These are phyloP conservation scores for Takashimella koratensis DNA, from an alignment of 1,284 basidiomycete genomes.

Conservation along the genomic window DNA sequence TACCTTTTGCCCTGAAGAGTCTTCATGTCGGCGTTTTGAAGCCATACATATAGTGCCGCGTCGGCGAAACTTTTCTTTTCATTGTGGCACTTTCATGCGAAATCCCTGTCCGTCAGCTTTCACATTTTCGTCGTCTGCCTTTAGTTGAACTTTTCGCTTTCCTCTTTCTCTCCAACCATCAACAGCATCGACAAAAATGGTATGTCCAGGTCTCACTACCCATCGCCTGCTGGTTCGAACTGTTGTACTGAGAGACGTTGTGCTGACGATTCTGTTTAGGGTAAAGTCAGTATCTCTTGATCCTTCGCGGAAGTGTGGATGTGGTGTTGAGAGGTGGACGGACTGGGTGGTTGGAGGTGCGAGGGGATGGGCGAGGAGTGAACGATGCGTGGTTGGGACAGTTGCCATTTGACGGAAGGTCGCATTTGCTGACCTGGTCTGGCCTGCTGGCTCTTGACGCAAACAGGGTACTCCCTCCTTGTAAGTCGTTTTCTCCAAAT, in stretches of 20 bases:
- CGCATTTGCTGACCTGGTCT: constrained; percentile 60
- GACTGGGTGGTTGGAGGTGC: background rate
- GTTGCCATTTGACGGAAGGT: constrained; percentile 45
- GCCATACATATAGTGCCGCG: background rate
- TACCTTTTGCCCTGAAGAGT: too few species aligned
- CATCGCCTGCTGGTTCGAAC: background rate
- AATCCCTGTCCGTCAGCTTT: background rate
- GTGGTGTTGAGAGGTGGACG: background rate
- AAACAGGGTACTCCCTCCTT: constrained; percentile 82
- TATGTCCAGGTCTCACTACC: background rate
- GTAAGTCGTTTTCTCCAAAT: constrained; percentile 52
- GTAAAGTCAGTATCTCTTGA: background rate
- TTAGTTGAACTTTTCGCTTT: background rate
- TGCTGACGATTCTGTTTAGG: background rate
- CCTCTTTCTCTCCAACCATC: background rate
- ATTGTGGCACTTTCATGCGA: background rate
- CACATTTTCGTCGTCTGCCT: background rate
- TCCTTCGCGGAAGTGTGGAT: background rate
- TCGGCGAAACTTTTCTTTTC: background rate
- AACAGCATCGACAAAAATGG: background rate
- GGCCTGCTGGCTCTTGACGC: constrained; percentile 44
- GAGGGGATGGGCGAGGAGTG: constrained; percentile 10
- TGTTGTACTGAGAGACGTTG: background rate
- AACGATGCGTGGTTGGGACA: constrained; percentile 15
- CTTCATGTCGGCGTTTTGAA: background rate